These are phyloP conservation scores for Candida bentonensis DNA, from an alignment of 805 yeast species.

Conservation along the genomic window DNA sequence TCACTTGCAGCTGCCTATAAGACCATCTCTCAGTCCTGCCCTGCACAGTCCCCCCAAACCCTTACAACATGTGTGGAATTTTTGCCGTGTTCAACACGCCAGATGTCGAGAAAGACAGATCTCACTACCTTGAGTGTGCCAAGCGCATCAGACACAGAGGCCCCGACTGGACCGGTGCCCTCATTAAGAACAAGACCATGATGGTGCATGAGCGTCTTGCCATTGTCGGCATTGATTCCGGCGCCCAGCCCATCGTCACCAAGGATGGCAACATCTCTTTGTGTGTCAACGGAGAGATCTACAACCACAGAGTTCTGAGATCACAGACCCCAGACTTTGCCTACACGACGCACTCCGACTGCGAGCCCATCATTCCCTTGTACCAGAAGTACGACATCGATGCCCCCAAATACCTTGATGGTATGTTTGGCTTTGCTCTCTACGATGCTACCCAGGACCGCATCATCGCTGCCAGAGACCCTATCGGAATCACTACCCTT, in stretches of 20 bases:
- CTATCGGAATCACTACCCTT: slow-evolving; percentile 91
- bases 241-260: slow-evolving; percentile 93
- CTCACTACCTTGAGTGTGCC: slow-evolving; percentile 77
- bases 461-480: slow-evolving; percentile 94
- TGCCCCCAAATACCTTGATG: slow-evolving; percentile 87
- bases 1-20: neutral
- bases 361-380: slow-evolving; percentile 95
- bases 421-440: slow-evolving; percentile 94
- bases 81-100: slow-evolving; percentile 82
- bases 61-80: slow-evolving; percentile 78
- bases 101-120: slow-evolving; percentile 67
- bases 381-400: slow-evolving; percentile 76
- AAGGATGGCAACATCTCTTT: slow-evolving; percentile 58
- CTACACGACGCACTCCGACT: slow-evolving; percentile 80
- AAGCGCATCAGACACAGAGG: slow-evolving; percentile 96
- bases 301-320: slow-evolving; percentile 89
- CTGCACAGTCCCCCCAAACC: neutral
- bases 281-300: slow-evolving; percentile 95
- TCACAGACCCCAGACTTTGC: slow-evolving; percentile 55
- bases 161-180: slow-evolving; percentile 98
- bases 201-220: slow-evolving; percentile 93
- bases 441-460: slow-evolving; percentile 78
- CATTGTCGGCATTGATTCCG: slow-evolving; percentile 92
- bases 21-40: neutral
- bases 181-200: slow-evolving; percentile 62